A percentile compares a stretch with the other conserved stretches of the same genome.
Conservation (phyloP, 768 basidiomycete genomes). For the Phaeolepiota aurea region DNA sequence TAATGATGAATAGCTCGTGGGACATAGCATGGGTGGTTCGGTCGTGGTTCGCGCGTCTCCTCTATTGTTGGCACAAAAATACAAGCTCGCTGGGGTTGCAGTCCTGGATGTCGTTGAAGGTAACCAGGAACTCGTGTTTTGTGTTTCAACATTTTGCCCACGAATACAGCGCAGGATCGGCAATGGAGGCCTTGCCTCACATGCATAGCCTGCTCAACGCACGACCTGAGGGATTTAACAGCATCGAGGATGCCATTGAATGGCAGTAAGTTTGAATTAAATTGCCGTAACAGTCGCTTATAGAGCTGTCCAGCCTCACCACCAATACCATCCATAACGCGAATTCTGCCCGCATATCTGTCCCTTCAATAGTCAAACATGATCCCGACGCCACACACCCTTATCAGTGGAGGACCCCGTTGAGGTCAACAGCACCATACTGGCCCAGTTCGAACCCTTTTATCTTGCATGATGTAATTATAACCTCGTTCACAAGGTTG, state of each 20-base stretch:
- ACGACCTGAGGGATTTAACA: constrained; percentile 80
- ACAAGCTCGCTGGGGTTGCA: constrained; percentile 65
- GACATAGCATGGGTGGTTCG: constrained; percentile 96
- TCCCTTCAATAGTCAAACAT: constrained; percentile 68
- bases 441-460: constrained; percentile 66
- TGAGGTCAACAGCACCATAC: constrained; percentile 78
- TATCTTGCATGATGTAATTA: background rate
- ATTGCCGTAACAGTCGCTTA: background rate
- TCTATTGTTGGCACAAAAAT: constrained; percentile 55
- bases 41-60: constrained; percentile 72
- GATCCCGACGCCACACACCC: constrained; percentile 27
- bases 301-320: constrained; percentile 41
- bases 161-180: constrained; percentile 52
- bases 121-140: constrained; percentile 14
- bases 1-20: constrained; percentile 68
- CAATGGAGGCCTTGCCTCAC: constrained; percentile 85
- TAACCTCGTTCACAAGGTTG: constrained; percentile 48
- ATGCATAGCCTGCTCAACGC: constrained; percentile 86
- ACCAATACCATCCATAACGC: constrained; percentile 80
- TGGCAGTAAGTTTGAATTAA: constrained; percentile 75
- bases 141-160: background rate
- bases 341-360: constrained; percentile 79
- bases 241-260: constrained; percentile 76
- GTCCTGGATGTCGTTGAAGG: constrained; percentile 91
- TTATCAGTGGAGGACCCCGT: constrained; percentile 78